Conservation (phyloP, 768 basidiomycete genomes). For the Boletus rufocinnamomeus region DNA sequence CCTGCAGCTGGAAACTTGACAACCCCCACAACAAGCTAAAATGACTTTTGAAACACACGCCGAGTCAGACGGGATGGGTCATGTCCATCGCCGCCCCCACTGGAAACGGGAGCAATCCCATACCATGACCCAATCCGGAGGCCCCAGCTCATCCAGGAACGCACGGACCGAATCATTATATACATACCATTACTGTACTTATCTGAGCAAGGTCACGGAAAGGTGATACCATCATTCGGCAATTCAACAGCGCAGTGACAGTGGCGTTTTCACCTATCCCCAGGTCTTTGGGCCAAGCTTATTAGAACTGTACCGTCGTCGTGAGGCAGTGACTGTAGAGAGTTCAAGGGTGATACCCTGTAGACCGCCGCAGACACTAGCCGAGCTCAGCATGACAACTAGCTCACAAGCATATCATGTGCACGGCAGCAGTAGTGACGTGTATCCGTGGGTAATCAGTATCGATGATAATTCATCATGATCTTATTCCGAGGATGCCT, state of each 20-base stretch:
- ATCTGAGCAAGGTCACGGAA: background rate
- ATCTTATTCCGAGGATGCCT: background rate
- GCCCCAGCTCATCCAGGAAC: background rate
- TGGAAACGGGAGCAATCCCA: background rate
- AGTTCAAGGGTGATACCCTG: background rate
- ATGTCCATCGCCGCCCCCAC: background rate
- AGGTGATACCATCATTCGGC: background rate
- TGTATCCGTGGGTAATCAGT: background rate
- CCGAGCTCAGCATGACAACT: background rate
- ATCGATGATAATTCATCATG: conserved; percentile 1
- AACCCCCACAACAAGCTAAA: background rate
- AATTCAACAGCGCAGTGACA: background rate
- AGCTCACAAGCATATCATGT: no score
- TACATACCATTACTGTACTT: background rate
- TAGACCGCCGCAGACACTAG: background rate
- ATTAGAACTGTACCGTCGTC: background rate
- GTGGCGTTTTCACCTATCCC: background rate
- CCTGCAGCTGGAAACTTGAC: background rate
- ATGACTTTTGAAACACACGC: conserved; percentile 4
- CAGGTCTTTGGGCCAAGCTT: background rate
- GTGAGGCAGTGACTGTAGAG: no score
- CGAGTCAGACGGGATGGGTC: background rate
- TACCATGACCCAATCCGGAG: background rate
- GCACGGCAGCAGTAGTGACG: no score
- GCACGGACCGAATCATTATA: background rate